Base-by-base conservation (phyloP, 2,329 filamentous ascomycete genomes). In the Chaetomium sp. region DNA sequence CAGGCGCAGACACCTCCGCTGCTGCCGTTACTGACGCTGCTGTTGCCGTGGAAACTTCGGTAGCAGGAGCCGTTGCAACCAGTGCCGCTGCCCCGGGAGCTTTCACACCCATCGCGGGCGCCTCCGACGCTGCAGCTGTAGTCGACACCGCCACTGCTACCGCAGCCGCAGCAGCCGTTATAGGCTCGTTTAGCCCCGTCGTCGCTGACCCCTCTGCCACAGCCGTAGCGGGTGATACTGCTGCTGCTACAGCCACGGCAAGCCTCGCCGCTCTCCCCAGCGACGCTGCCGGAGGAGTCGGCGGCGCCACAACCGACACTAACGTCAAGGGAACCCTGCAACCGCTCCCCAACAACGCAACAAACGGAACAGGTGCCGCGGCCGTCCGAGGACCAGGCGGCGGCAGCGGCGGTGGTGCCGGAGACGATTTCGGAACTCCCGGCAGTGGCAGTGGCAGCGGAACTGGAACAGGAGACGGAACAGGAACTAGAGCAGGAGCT, bases 101-200 rank as follows among this genome's bases (percentile, higher is more conserved):
- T 40, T 54, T 59, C 44, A 52, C 32, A 2, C 47, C 38, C 5
- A 48, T 55, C 33, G 44, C 35, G 1, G 50, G 14, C n/a, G 19
- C 19, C 19, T 27, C 19, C 19, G 41, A n/a, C 5, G 10, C 47
- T 1, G 44, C 44, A 33, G 9, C 49, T 6, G 27, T 41, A 1
- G 36, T 50, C 46, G 50, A 27, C 2, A 14, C 9, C 11, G 44
- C 45, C 4, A 19, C 40, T 2, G 12, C 6, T 14, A 11, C n/a
- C 46, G 19, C 38, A 32, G 10, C 53, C 11, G 32, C 38, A 14
- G 33, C 44, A 19, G 43, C 50, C 43, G 43, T 19, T 12, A 48
- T 59, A 40, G 55, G 52, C 35, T 54, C 55, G 35, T 56, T 58
- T 49, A 53, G 44, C 12, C 58, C 41, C 7, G 47, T 44, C 10